Percentiles rank a stretch among this genome's conserved stretches.
Evolutionary conservation across 129 eudicot species (phyloP).

Genomic region (Helichrysum umbraculigerum): DNA sequence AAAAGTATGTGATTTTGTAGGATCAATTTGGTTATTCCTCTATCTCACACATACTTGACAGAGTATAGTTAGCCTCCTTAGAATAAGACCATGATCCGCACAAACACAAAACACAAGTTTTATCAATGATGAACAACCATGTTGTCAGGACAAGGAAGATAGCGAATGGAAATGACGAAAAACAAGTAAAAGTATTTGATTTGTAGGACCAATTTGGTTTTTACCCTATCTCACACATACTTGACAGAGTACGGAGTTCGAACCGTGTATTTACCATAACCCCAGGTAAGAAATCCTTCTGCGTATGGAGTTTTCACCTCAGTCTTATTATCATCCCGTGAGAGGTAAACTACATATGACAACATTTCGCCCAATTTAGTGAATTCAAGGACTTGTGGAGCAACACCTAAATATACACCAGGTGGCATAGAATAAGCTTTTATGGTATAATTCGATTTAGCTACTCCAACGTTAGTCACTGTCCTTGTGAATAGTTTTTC

Average conservation of each 20-base stretch:
- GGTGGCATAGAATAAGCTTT: slow-evolving; percentile 12
- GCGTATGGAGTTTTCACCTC: slow-evolving; percentile 1
- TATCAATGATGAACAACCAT: no score
- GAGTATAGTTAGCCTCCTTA: slow-evolving; percentile 11
- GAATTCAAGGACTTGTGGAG: slow-evolving; percentile 30
- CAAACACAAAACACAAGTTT: no score
- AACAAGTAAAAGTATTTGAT: no score
- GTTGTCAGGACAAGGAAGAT: no score
- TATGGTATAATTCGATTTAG: neutral
- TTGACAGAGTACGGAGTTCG: slow-evolving; percentile 40
- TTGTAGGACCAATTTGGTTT: neutral
- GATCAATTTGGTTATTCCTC: neutral
- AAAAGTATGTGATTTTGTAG: neutral
- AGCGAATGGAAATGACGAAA: no score
- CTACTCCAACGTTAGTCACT: neutral
- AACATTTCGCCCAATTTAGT: slow-evolving; percentile 38
- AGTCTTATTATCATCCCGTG: slow-evolving; percentile 4
- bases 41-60: slow-evolving; percentile 17
- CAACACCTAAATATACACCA: slow-evolving; percentile 34
- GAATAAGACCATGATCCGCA: no score
- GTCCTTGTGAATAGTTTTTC: neutral
- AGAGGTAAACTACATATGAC: slow-evolving; percentile 39
- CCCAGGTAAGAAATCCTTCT: slow-evolving; percentile 50
- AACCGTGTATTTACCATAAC: slow-evolving; percentile 32
- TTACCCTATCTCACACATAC: slow-evolving; percentile 1